Base-by-base conservation (phyloP, 208 protist genomes). In the Leishmania martiniquensis region DNA sequence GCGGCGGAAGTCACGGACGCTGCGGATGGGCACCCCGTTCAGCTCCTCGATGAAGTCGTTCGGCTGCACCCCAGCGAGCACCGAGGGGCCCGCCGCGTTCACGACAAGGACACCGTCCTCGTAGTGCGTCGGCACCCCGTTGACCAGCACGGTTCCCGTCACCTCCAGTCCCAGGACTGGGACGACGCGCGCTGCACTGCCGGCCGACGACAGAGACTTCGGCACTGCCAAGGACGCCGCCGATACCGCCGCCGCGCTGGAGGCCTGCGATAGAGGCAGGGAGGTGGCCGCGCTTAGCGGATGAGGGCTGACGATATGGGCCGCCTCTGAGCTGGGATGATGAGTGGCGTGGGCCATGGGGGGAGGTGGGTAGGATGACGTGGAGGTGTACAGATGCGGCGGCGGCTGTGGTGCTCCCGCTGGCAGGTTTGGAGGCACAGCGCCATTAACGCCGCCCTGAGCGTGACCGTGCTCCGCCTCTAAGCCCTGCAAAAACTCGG, bases 91-190 rank as follows among this genome's bases (percentile, higher is more conserved):
- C 2, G 81, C 87, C 2, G 88, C 86, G 77, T 86, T 85, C 15
- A 93, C 83, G 9, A 96, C 90, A 6, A 96, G 72, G 62, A 96
- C 92, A 1, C 88, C 92, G 69, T 87, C 80, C 32, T 79, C 51
- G 81, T 89, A 94, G 52, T 74, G 81, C 15, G 89, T 90, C 17
- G 78, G 70, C n/a, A 91, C 81, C 52, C 89, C 91, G 51, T 91
- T 89, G 37, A 90, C 72, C 10, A 90, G 49, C 54, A 91, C 76
- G 20, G 81, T 85, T 72, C 92, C 86, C 4, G 86, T 89, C 72
- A 89, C 89, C 44, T 95, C 89, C 20, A 95, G 73, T 9, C 91
- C 91, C 42, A 95, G 54, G 51, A 91, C 82, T 29, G 87, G 80
- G 0, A 69, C 29, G 45, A 80, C 82, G 67, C 71, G 78, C 25